Percentiles rank a stretch among this genome's conserved stretches.
Evolutionary conservation across 805 yeast species (phyloP).

Genomic region (Candida tibetensis): DNA sequence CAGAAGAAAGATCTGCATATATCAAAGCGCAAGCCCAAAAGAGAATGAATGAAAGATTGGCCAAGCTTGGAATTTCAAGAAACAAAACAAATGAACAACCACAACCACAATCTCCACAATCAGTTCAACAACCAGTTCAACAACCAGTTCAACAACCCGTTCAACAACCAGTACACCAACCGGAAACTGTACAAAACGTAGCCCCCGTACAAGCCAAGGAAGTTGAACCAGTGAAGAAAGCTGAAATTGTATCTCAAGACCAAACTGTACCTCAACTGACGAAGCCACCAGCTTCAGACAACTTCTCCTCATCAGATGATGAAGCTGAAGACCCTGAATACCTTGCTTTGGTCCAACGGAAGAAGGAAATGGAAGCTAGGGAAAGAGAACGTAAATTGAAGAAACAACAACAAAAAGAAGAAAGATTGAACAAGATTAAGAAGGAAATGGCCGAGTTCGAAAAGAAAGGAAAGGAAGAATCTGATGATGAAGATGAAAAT

Average conservation of each 20-base stretch:
- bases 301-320: constrained; percentile 19
- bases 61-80: constrained; percentile 69
- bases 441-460: constrained; percentile 57
- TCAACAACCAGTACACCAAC: not conserved
- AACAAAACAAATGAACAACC: constrained; percentile 24
- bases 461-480: constrained; percentile 24
- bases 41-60: constrained; percentile 82
- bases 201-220: too few relatives aligned
- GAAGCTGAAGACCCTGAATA: constrained; percentile 48
- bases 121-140: constrained; percentile 1
- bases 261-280: too few relatives aligned
- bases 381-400: constrained; percentile 44
- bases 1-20: constrained; percentile 73
- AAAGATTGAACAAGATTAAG: constrained; percentile 53
- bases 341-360: constrained; percentile 45
- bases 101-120: constrained; percentile 2
- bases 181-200: not conserved
- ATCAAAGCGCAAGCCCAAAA: constrained; percentile 73
- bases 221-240: constrained; percentile 1
- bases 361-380: constrained; percentile 43
- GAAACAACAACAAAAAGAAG: constrained; percentile 59
- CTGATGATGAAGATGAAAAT: constrained; percentile 36
- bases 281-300: constrained; percentile 1
- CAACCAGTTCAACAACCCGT: not conserved
- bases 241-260: too few relatives aligned